Evolutionary conservation across 371 early-diverging fungal species (phyloP).

Genomic region (Dinochytrium kinnereticum): DNA sequence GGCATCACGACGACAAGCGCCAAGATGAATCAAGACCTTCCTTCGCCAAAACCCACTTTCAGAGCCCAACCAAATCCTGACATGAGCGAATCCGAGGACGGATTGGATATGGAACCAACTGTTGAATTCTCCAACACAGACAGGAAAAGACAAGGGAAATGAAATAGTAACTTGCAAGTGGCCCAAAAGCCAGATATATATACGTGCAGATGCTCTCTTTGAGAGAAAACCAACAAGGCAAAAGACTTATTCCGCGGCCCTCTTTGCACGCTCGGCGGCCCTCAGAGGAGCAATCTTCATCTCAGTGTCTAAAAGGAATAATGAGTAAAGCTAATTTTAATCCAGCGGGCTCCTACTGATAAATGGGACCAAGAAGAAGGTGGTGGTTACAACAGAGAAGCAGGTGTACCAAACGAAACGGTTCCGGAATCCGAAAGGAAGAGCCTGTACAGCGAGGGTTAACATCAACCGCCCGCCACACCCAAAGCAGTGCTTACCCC

Average conservation of each 20-base stretch:
- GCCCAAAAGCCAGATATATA: neutral
- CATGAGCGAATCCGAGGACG: neutral
- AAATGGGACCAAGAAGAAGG: conserved; percentile 47
- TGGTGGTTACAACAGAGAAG: conserved; percentile 22
- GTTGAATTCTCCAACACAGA: neutral
- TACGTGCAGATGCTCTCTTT: neutral
- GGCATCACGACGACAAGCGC: too few relatives aligned
- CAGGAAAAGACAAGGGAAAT: neutral
- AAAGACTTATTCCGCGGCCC: conserved; percentile 2
- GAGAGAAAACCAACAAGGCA: neutral
- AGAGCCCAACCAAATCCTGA: neutral
- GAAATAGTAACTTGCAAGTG: neutral
- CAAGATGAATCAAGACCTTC: too few relatives aligned
- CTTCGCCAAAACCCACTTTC: neutral
- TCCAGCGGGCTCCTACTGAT: conserved; percentile 28
- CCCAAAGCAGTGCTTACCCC: conserved; percentile 35
- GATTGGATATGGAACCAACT: neutral
- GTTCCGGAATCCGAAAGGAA: conserved; percentile 48
- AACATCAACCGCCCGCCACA: neutral
- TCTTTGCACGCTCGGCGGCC: conserved; percentile 22
- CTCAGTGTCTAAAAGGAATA: conserved; percentile 36
- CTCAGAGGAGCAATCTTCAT: conserved; percentile 35
- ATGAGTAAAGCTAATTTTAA: neutral
- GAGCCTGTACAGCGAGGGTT: conserved; percentile 27
- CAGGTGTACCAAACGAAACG: conserved; percentile 30